Evolutionary conservation across 768 basidiomycete species (phyloP).

Genomic region (Amanita pallidorosea): DNA sequence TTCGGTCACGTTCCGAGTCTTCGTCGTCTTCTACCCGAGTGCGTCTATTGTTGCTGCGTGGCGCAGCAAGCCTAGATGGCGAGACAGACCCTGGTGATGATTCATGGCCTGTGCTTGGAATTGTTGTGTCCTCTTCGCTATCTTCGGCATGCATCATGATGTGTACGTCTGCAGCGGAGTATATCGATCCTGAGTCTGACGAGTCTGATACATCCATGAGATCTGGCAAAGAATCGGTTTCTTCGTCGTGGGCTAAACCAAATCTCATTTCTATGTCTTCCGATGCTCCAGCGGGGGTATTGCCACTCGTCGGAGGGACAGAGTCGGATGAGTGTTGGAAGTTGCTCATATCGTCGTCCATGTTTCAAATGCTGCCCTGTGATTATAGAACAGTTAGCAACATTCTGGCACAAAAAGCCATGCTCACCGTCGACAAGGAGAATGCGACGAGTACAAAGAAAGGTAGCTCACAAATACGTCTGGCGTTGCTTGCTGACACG

Average conservation of each 20-base stretch:
- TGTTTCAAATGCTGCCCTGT: background rate
- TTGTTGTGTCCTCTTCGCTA: background rate
- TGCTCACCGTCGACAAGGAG: background rate
- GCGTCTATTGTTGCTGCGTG: conserved; percentile 29
- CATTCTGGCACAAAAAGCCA: background rate
- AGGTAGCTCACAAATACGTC: background rate
- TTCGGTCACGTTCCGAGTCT: conserved; percentile 48
- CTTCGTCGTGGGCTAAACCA: conserved; percentile 8
- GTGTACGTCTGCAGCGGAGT: background rate
- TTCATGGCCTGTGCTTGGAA: background rate
- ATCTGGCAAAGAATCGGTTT: conserved; percentile 18
- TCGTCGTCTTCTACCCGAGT: conserved; percentile 52
- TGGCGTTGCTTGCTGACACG: background rate
- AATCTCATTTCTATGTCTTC: background rate
- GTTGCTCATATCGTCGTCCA: background rate
- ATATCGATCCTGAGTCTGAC: background rate
- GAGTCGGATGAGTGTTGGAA: background rate
- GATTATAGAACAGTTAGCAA: background rate
- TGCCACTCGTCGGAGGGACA: background rate
- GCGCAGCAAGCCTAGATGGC: conserved; percentile 6
- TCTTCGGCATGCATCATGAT: conserved; percentile 6
- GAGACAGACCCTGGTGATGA: background rate
- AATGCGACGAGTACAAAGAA: background rate
- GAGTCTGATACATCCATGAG: conserved; percentile 11
- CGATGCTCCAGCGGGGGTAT: background rate